Base-by-base conservation (phyloP, 306 rosid genomes). In the Glycine latifolia region DNA sequence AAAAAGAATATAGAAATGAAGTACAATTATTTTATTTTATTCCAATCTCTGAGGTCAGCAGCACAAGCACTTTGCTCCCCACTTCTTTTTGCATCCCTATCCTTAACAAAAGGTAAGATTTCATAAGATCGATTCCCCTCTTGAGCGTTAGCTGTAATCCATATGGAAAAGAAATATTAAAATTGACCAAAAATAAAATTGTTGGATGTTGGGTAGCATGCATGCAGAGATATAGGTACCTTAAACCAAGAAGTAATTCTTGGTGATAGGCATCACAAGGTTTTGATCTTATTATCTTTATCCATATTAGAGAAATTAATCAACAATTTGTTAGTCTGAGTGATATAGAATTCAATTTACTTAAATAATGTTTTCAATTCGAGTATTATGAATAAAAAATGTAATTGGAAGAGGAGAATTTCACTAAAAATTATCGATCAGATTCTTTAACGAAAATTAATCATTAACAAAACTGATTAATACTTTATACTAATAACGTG, bases 201-300 rank as follows among this genome's bases (percentile, higher is more conserved):
- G 50, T 76, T 62, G 61, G 31, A 31, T 76, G 47, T 61, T 76
- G 49, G 72, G 71, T 60, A 60, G 26, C 44, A 75, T 26, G 31
- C 31, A 26, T 26, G 58, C 16, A 44, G 1, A 67, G 12, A 43
- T 1, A 37, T 4, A 37, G 54, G 14, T 26, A 58, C 43, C 53
- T 12, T 59, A 58, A 58, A 20, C 44, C 3, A 60, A 3, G 10
- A 11, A 53, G 46, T 50, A 16, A 65, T 59, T 3, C 13, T 65
- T 37, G 5, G 41, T 37, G 41, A 26, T 26, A 35, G 31, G 12
- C 8, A 12, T 6, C 3, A 14, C 20, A 17, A 56, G 54, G 0
- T 15, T 26, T 14, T n/a, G 13, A 59, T 58, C 13, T 58, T 58
- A 10, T 10, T 10, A 20, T 60, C 44, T 6, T 60, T 17, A 56